Conservation (phyloP, 2,329 filamentous ascomycete species). For the Curvularia spicifera region DNA sequence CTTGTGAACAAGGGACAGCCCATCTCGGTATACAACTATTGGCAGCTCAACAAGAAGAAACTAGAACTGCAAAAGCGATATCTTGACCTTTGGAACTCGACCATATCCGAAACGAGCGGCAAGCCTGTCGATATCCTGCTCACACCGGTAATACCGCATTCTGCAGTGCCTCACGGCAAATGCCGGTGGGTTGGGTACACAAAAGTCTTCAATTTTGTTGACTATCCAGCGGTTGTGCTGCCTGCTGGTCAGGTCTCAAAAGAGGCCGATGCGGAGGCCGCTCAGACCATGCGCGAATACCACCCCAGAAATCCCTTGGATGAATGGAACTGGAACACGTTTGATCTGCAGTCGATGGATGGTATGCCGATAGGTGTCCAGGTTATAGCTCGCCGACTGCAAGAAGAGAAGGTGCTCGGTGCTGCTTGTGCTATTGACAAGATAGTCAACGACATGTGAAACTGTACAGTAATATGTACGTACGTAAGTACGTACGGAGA, state of each 20-base stretch:
- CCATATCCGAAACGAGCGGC: constrained; percentile 53
- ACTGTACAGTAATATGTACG: neutral
- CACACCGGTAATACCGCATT: constrained; percentile 66
- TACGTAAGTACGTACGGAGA: neutral
- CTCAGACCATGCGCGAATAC: constrained; percentile 45
- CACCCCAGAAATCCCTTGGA: constrained; percentile 59
- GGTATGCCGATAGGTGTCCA: constrained; percentile 49
- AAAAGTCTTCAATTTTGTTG: constrained; percentile 67
- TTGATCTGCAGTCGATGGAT: constrained; percentile 43
- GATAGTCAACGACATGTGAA: constrained; percentile 6
- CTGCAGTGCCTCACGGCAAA: constrained; percentile 58
- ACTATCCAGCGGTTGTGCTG: constrained; percentile 65
- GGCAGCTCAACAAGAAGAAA: constrained; percentile 69
- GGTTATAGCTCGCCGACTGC: constrained; percentile 43
- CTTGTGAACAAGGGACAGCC: constrained; percentile 58
- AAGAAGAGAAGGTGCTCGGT: constrained; percentile 50
- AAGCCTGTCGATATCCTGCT: constrained; percentile 62
- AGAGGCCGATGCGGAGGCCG: constrained; percentile 47
- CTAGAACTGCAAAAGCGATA: constrained; percentile 61
- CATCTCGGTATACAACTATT: constrained; percentile 70
- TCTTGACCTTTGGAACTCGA: constrained; percentile 64
- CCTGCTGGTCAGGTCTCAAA: constrained; percentile 59
- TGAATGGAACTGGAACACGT: constrained; percentile 58
- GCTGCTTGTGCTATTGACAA: constrained; percentile 42
- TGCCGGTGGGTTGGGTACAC: constrained; percentile 64